phyloP scores from a whole-genome alignment of 169 alveolate genomes.

The Neospora caninum region DNA sequence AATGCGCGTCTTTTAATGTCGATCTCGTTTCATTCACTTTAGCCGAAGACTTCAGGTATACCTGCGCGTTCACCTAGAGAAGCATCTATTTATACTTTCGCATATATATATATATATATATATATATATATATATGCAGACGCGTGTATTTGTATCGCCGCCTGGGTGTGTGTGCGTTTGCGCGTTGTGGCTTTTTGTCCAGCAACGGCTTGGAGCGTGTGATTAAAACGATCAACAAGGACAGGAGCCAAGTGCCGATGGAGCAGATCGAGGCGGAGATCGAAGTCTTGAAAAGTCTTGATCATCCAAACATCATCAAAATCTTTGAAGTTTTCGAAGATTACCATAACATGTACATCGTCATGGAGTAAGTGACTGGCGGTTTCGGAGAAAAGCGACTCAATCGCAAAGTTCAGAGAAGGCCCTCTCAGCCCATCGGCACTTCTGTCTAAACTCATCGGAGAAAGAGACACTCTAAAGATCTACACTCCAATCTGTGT shows the following conservation, averaged over 20 bases:
- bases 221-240: conserved; percentile 72
- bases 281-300: conserved; percentile 82
- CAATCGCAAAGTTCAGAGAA: background rate
- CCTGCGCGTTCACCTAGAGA: too few relatives aligned
- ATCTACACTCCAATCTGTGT: too few relatives aligned
- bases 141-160: background rate
- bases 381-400: background rate
- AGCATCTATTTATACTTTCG: too few relatives aligned
- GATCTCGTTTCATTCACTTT: too few relatives aligned
- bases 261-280: conserved; percentile 77
- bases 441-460: too few relatives aligned
- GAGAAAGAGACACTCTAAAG: too few relatives aligned
- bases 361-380: conserved; percentile 81
- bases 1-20: too few relatives aligned
- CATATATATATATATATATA: too few relatives aligned
- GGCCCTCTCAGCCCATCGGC: too few relatives aligned
- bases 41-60: too few relatives aligned
- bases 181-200: background rate
- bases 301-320: conserved; percentile 90
- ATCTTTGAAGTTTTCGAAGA: conserved; percentile 90
- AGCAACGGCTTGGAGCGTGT: conserved; percentile 71
- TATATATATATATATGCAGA: too few relatives aligned
- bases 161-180: background rate
- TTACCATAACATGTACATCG: conserved; percentile 83
- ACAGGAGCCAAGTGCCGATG: conserved; percentile 67